Percentiles rank a stretch among this genome's conserved stretches.
Conservation (phyloP, 805 yeast genomes). For the Kodamaea fukazawae region DNA sequence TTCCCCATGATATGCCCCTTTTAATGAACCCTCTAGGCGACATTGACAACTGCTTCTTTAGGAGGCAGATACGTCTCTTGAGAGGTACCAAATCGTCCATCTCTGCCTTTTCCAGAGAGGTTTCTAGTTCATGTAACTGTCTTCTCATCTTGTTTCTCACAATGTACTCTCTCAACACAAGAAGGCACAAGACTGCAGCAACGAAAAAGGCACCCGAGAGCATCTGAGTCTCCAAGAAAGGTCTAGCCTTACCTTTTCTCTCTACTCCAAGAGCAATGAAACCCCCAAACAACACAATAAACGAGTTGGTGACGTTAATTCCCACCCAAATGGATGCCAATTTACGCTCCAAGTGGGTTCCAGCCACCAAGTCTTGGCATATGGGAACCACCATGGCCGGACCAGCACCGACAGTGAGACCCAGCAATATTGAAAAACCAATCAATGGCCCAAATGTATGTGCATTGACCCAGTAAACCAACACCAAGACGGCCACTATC, state of each 20-base stretch:
- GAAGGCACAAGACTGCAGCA: slow-evolving; percentile 38
- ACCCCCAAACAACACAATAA: slow-evolving; percentile 46
- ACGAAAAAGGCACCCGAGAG: slow-evolving; percentile 53
- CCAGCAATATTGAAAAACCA: slow-evolving; percentile 29
- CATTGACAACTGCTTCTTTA: too few relatives aligned
- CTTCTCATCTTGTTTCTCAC: slow-evolving; percentile 38
- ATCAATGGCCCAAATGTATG: slow-evolving; percentile 28
- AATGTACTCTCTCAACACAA: slow-evolving; percentile 52
- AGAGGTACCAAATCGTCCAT: too few relatives aligned
- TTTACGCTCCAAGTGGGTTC: slow-evolving; percentile 13
- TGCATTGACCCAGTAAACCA: slow-evolving; percentile 42
- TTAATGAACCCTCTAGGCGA: too few relatives aligned
- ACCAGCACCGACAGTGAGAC: slow-evolving; percentile 30
- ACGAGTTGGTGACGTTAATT: slow-evolving; percentile 29
- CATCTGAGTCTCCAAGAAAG: slow-evolving; percentile 59
- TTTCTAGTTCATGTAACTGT: too few relatives aligned
- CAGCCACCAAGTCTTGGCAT: slow-evolving; percentile 10
- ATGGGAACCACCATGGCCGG: slow-evolving; percentile 19
- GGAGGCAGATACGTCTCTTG: too few relatives aligned
- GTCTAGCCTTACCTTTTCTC: slow-evolving; percentile 20
- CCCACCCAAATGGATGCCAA: slow-evolving; percentile 42
- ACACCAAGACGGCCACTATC: slow-evolving; percentile 23
- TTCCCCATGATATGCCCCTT: too few relatives aligned
- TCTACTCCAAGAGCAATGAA: slow-evolving; percentile 50
- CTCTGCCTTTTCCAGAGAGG: too few relatives aligned